These are phyloP conservation scores for Penicillium sp. DNA, from an alignment of 2,329 filamentous ascomycete genomes.

Conservation along the genomic window DNA sequence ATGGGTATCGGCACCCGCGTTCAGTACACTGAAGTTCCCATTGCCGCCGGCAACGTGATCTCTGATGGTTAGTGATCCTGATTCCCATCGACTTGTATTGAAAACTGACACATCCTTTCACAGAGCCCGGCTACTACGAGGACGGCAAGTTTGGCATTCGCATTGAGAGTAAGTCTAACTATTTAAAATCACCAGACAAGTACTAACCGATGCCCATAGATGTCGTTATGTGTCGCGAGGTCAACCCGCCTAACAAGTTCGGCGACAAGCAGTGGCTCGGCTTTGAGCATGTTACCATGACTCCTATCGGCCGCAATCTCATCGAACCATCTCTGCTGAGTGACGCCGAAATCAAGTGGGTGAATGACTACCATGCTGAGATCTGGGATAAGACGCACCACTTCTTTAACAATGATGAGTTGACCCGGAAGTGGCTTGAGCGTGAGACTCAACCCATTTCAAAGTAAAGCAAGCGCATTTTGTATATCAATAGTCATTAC, in stretches of 20 bases:
- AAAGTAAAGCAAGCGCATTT: conserved; percentile 22
- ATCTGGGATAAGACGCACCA: conserved; percentile 74
- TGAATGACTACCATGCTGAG: conserved; percentile 79
- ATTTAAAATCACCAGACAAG: neutral
- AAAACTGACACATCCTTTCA: conserved; percentile 11
- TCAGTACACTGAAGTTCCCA: conserved; percentile 82
- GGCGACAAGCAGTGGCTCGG: conserved; percentile 91
- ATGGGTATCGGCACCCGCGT: conserved; percentile 92
- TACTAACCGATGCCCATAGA: conserved; percentile 42
- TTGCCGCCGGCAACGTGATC: conserved; percentile 88
- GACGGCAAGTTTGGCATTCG: conserved; percentile 91
- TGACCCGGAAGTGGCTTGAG: conserved; percentile 74
- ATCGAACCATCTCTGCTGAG: conserved; percentile 72
- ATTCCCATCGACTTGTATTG: neutral
- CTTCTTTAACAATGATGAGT: conserved; percentile 67
- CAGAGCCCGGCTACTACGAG: conserved; percentile 92
- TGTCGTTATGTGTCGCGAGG: conserved; percentile 82
- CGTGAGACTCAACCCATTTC: conserved; percentile 71
- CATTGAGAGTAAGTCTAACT: conserved; percentile 64
- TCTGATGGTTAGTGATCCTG: conserved; percentile 57
- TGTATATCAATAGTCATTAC: neutral
- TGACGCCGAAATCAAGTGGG: conserved; percentile 69
- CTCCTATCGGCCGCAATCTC: conserved; percentile 84
- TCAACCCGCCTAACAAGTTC: conserved; percentile 80
- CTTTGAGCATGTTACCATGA: conserved; percentile 97